A percentile compares a stretch with the other conserved stretches of the same genome.
phyloP scores from a whole-genome alignment of 371 early-diverging fungal genomes.

The Circinella minor region DNA sequence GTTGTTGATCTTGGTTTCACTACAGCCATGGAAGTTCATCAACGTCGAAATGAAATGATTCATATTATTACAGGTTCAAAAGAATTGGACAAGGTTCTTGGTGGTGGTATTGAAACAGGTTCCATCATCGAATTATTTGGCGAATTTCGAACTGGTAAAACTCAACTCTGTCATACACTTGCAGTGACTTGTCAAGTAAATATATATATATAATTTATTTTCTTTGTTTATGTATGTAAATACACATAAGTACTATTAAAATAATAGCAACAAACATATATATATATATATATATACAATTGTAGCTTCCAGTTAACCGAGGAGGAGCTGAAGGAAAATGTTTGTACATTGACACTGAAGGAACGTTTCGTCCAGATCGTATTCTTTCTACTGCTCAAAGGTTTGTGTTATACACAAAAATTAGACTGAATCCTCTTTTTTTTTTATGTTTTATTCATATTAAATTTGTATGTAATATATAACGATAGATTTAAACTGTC shows the following conservation, averaged over 20 bases:
- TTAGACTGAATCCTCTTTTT: not conserved
- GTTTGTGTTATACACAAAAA: conserved; percentile 14
- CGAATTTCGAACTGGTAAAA: conserved; percentile 99
- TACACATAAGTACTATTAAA: too few species aligned
- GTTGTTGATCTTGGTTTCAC: conserved; percentile 98
- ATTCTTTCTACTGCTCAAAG: conserved; percentile 90
- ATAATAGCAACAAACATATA: not conserved
- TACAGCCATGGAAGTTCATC: conserved; percentile 95
- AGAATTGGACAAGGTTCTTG: conserved; percentile 95
- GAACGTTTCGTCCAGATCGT: conserved; percentile 97
- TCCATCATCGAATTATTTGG: conserved; percentile 99
- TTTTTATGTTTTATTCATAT: not conserved
- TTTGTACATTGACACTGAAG: conserved; percentile 99
- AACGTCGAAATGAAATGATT: conserved; percentile 86
- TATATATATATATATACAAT: not conserved
- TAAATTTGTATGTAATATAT: not conserved
- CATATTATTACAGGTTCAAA: conserved; percentile 95
- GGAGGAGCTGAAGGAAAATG: conserved; percentile 98
- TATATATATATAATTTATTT: too few species aligned
- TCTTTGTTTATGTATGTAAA: too few species aligned
- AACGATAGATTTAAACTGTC: conserved; percentile 70
- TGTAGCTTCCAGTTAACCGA: conserved; percentile 77
- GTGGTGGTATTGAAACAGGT: conserved; percentile 98
- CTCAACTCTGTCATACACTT: conserved; percentile 98
- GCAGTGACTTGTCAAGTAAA: conserved; percentile 96